These are phyloP conservation scores for Colletotrichum acutatum DNA, from an alignment of 2,329 filamentous ascomycete genomes.

Conservation along the genomic window DNA sequence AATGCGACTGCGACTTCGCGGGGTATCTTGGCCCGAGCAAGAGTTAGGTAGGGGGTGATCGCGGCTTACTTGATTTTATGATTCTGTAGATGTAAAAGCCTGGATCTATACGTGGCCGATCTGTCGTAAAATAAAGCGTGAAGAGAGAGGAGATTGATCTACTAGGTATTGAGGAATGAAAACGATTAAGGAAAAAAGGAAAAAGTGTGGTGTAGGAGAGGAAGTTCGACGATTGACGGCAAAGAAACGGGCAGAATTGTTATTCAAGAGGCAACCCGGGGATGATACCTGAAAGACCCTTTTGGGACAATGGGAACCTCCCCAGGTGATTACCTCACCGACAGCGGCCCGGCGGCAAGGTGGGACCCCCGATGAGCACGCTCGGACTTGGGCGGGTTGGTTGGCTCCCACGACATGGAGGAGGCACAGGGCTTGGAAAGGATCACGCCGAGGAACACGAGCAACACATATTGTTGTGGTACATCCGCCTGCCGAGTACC, in stretches of 20 bases:
- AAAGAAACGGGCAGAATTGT: constrained; percentile 18
- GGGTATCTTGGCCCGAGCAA: constrained; percentile 22
- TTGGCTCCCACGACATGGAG: background rate
- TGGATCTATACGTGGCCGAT: background rate
- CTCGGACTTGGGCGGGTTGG: constrained; percentile 7
- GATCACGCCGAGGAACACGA: background rate
- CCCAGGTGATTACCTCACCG: constrained; percentile 34
- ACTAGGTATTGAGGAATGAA: background rate
- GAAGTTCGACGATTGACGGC: background rate
- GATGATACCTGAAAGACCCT: constrained; percentile 36
- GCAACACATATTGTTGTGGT: background rate
- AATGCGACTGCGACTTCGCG: background rate
- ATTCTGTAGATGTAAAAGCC: background rate
- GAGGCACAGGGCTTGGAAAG: background rate
- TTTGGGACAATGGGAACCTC: constrained; percentile 23
- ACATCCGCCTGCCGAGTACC: background rate
- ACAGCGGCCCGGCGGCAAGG: constrained; percentile 33
- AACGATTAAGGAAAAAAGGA: background rate
- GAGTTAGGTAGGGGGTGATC: background rate
- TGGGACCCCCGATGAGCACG: constrained; percentile 17
- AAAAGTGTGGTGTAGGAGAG: constrained; percentile 3
- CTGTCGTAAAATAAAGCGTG: background rate
- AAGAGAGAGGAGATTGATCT: constrained; percentile 8
- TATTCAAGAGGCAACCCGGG: constrained; percentile 23
- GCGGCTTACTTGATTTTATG: background rate